phyloP scores from a whole-genome alignment of 169 alveolate species.

The Plasmodium vivax region DNA sequence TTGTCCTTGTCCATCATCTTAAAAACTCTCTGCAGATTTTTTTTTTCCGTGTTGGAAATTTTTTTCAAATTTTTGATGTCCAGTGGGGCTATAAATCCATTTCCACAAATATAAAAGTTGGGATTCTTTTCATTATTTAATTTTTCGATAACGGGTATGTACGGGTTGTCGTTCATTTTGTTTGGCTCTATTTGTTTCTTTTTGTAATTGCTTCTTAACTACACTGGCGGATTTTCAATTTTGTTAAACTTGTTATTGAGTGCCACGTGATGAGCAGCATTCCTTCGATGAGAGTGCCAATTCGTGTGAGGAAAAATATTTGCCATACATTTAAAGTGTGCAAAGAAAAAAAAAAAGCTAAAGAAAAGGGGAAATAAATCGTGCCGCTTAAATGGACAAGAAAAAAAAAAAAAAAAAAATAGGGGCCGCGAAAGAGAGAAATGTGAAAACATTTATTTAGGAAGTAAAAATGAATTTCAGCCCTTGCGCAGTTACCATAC shows the following conservation, averaged over 20 bases:
- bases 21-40: conserved; percentile 65
- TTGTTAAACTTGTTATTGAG: background rate
- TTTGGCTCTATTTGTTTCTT: conserved; percentile 8
- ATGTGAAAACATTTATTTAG: background rate
- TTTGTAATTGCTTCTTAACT: background rate
- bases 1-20: conserved; percentile 72
- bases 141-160: conserved; percentile 66
- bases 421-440: background rate
- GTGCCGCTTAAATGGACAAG: background rate
- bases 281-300: background rate
- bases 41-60: conserved; percentile 62
- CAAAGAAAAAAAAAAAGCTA: background rate
- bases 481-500: background rate
- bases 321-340: background rate
- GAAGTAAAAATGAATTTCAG: background rate
- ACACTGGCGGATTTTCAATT: background rate
- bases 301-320: background rate
- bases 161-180: conserved; percentile 70
- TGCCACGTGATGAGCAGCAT: background rate
- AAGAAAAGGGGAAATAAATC: background rate
- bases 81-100: conserved; percentile 72
- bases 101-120: conserved; percentile 68
- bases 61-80: conserved; percentile 69
- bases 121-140: conserved; percentile 71
- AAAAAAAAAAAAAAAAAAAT: conserved; percentile 26